Conservation (phyloP, 1,284 basidiomycete species). For the Boletus semigastroideus region DNA sequence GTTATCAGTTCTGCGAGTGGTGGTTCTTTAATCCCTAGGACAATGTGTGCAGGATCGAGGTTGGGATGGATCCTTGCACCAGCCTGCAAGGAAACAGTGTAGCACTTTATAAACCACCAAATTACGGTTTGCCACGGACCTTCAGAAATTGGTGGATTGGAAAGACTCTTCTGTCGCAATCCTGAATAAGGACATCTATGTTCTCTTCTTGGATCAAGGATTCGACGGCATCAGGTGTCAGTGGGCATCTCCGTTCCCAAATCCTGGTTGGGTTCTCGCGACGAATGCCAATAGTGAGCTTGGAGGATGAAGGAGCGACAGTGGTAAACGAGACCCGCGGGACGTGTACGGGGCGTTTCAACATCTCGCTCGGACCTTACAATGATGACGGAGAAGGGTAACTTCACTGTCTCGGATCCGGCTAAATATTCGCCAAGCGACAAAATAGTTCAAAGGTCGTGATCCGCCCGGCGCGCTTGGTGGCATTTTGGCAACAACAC, state of each 20-base stretch:
- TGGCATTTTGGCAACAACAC: background rate
- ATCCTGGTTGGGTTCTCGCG: slow-evolving; percentile 78
- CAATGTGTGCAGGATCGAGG: slow-evolving; percentile 68
- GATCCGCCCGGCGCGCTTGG: slow-evolving; percentile 10
- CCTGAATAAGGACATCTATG: slow-evolving; percentile 72
- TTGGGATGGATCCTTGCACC: slow-evolving; percentile 66
- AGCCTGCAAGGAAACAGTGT: slow-evolving; percentile 49
- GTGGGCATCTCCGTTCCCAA: slow-evolving; percentile 85
- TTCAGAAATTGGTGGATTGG: slow-evolving; percentile 60
- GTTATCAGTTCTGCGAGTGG: slow-evolving; percentile 63
- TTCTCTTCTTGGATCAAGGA: slow-evolving; percentile 55
- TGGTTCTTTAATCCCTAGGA: slow-evolving; percentile 88
- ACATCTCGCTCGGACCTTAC: slow-evolving; percentile 11
- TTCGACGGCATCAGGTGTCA: slow-evolving; percentile 74
- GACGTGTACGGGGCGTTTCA: slow-evolving; percentile 17
- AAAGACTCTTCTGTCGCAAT: slow-evolving; percentile 76
- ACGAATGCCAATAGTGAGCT: slow-evolving; percentile 60
- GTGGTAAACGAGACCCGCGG: slow-evolving; percentile 24
- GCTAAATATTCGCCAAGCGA: slow-evolving; percentile 8
- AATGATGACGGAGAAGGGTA: background rate
- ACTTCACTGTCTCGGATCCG: background rate
- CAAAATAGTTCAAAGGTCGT: background rate
- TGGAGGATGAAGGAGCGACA: slow-evolving; percentile 21
- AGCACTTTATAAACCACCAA: slow-evolving; percentile 3
- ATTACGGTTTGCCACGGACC: slow-evolving; percentile 42